Evolutionary conservation across 345 rosid species (phyloP).

Genomic region (Luvunga scandens): DNA sequence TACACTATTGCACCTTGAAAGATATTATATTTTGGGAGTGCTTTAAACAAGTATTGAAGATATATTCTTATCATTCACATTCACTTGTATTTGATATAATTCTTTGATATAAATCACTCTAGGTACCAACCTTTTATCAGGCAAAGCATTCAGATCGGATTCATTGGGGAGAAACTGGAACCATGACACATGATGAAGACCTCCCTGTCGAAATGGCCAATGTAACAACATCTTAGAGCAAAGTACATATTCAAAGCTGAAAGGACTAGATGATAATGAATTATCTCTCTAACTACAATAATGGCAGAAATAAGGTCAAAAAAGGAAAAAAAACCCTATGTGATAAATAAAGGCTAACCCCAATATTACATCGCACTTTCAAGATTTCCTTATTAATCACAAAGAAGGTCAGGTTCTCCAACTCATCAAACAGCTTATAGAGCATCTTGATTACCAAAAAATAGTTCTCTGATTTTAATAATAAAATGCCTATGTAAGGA

Average conservation of each 20-base stretch:
- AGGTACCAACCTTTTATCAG: conserved; percentile 66
- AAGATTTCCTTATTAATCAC: background rate
- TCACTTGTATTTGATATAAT: conserved; percentile 11
- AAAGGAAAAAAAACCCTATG: background rate
- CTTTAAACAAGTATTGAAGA: conserved; percentile 1
- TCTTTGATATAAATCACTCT: background rate
- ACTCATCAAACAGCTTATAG: background rate
- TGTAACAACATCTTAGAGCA: background rate
- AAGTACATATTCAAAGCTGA: conserved; percentile 1
- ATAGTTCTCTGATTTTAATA: background rate
- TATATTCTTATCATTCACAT: conserved; percentile 1
- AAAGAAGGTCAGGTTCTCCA: background rate
- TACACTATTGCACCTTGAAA: conserved; percentile 42
- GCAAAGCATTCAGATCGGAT: conserved; percentile 62
- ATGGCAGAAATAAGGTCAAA: too few relatives aligned
- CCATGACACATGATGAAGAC: conserved; percentile 87
- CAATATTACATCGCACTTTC: background rate
- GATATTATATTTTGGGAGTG: conserved; percentile 10
- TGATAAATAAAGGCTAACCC: background rate
- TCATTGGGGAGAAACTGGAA: conserved; percentile 94
- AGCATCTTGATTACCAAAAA: background rate
- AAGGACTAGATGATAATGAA: background rate
- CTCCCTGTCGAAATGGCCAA: conserved; percentile 52
- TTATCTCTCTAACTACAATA: background rate
- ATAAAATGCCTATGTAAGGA: background rate